phyloP scores from a whole-genome alignment of 192 early-diverging fungal genomes.

The Oehlia diaphana region DNA sequence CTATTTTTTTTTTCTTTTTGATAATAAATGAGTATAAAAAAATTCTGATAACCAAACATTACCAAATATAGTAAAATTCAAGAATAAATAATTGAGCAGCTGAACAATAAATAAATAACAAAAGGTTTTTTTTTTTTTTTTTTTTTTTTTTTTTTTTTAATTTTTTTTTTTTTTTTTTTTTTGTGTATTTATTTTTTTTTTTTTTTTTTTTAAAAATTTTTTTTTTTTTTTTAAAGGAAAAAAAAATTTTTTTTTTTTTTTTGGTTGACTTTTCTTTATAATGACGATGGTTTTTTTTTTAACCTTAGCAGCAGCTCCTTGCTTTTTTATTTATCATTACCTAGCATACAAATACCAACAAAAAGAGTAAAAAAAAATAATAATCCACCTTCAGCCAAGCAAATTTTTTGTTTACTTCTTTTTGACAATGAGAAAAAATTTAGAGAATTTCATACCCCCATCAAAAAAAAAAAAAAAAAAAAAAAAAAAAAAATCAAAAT shows the following conservation, averaged over 20 bases:
- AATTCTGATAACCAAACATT: no score
- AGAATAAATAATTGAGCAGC: no score
- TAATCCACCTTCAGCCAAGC: not conserved
- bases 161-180: no score
- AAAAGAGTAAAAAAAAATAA: no score
- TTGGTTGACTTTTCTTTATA: no score
- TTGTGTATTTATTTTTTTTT: no score
- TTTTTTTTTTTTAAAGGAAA: not conserved
- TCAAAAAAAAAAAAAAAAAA: not conserved
- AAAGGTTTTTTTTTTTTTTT: not conserved
- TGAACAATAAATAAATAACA: not conserved
- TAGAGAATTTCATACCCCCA: not conserved
- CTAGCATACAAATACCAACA: not conserved
- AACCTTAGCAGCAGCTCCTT: not conserved
- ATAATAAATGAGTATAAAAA: no score
- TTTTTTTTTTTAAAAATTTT: not conserved
- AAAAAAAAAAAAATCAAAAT: not conserved
- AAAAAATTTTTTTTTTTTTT: not conserved
- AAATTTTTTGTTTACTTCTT: not conserved
- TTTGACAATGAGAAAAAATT: not conserved
- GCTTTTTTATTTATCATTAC: not conserved
- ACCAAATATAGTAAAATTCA: no score
- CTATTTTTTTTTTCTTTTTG: no score
- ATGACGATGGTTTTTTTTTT: not conserved
- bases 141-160: no score